Conservation (phyloP, 495 filamentous ascomycete genomes). For the Podospora fimiseda region DNA sequence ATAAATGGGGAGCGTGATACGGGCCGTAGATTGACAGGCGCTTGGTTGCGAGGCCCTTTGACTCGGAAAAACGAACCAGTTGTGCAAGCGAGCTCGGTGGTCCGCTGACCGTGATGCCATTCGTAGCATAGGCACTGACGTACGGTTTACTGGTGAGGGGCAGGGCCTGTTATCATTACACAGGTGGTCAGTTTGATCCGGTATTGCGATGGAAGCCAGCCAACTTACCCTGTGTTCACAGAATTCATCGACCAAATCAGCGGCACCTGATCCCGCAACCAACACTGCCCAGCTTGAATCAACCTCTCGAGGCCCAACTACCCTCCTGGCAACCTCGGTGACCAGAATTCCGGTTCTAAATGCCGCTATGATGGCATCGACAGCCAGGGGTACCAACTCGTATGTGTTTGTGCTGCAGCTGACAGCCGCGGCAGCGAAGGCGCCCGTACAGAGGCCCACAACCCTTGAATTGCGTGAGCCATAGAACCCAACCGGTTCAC, state of each 20-base stretch:
- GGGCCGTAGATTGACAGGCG: conserved; percentile 62
- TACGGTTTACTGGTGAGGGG: conserved; percentile 17
- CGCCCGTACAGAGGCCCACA: conserved; percentile 60
- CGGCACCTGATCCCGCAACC: conserved; percentile 17
- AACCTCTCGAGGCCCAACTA: conserved; percentile 38
- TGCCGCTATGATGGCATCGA: conserved; percentile 60
- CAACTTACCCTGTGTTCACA: background rate
- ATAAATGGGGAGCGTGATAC: conserved; percentile 67
- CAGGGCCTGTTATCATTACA: too few relatives aligned
- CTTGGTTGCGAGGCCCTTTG: conserved; percentile 47
- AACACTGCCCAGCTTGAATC: conserved; percentile 45
- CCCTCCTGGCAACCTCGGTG: conserved; percentile 36
- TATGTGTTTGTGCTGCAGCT: conserved; percentile 55
- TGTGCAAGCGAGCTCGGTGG: background rate
- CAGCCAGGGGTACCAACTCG: conserved; percentile 55
- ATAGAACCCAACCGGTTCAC: conserved; percentile 43
- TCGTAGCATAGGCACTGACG: conserved; percentile 49
- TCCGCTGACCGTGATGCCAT: conserved; percentile 59
- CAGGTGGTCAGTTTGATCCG: too few relatives aligned
- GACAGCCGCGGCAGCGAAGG: conserved; percentile 62
- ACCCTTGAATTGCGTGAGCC: conserved; percentile 37
- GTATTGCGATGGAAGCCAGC: background rate
- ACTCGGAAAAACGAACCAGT: background rate
- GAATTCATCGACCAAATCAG: background rate
- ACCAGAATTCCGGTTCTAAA: conserved; percentile 59